Evolutionary conservation across 2,329 filamentous ascomycete genomes (phyloP).

Genomic region (Trichoderma cornu-damae): DNA sequence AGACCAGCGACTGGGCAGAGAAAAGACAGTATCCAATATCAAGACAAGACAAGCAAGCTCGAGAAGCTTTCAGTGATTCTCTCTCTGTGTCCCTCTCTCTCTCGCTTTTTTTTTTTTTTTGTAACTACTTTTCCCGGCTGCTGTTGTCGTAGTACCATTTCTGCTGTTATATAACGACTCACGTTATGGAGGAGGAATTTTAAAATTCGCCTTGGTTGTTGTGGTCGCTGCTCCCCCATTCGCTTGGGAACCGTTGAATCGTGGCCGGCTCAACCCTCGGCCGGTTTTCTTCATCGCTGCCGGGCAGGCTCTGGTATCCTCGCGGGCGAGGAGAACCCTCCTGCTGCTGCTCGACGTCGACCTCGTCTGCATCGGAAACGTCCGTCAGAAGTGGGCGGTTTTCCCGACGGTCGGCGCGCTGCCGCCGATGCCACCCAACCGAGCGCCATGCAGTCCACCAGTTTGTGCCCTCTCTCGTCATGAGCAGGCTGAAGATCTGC

Average conservation of each 20-base stretch:
- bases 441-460: constrained; percentile 31
- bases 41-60: background rate
- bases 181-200: background rate
- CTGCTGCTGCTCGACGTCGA: background rate
- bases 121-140: too few relatives aligned
- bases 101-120: background rate
- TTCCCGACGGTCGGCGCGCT: constrained; percentile 18
- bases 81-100: background rate
- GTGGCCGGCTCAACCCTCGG: constrained; percentile 28
- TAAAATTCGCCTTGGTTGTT: constrained; percentile 7
- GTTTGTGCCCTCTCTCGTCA: constrained; percentile 28
- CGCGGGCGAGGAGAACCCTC: constrained; percentile 16
- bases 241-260: constrained; percentile 22
- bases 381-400: constrained; percentile 27
- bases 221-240: too few relatives aligned
- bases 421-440: constrained; percentile 17
- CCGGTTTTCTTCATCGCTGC: constrained; percentile 12
- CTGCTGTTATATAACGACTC: too few relatives aligned
- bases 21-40: constrained; percentile 1
- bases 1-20: background rate
- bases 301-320: constrained; percentile 24
- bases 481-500: constrained; percentile 31
- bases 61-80: background rate
- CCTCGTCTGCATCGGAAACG: constrained; percentile 30
- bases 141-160: too few relatives aligned